Conservation (phyloP, 305 asterid species). For the Fraxinus nigra region DNA sequence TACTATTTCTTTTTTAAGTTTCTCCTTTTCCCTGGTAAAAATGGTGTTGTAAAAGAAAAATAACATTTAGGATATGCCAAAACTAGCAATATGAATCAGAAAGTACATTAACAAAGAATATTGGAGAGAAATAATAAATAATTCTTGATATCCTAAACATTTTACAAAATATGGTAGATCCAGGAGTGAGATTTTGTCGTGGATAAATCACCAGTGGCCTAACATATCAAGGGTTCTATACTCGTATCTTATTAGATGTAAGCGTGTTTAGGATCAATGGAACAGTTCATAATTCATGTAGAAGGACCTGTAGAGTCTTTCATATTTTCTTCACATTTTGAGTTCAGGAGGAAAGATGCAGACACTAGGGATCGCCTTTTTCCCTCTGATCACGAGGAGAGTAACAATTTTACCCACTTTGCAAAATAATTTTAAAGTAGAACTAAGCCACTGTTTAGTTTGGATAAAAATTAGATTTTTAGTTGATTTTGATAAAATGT, state of each 20-base stretch:
- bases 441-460: neutral
- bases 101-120: slow-evolving; percentile 12
- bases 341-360: neutral
- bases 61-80: slow-evolving; percentile 6
- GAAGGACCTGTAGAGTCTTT: neutral
- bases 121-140: neutral
- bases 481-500: neutral
- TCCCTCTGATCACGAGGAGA: neutral
- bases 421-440: neutral
- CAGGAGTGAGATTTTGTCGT: neutral
- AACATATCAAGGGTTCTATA: slow-evolving; percentile 3
- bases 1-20: slow-evolving; percentile 71
- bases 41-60: slow-evolving; percentile 18
- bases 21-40: slow-evolving; percentile 69
- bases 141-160: neutral
- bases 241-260: neutral
- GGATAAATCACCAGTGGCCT: neutral
- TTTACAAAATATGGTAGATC: neutral
- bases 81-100: slow-evolving; percentile 6
- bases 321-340: neutral
- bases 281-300: neutral
- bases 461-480: neutral
- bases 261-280: neutral
- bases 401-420: neutral
- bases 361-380: neutral